These are phyloP conservation scores for Rhynchospora tenuis DNA, from an alignment of 176 grass and related monocot genomes.

Conservation along the genomic window DNA sequence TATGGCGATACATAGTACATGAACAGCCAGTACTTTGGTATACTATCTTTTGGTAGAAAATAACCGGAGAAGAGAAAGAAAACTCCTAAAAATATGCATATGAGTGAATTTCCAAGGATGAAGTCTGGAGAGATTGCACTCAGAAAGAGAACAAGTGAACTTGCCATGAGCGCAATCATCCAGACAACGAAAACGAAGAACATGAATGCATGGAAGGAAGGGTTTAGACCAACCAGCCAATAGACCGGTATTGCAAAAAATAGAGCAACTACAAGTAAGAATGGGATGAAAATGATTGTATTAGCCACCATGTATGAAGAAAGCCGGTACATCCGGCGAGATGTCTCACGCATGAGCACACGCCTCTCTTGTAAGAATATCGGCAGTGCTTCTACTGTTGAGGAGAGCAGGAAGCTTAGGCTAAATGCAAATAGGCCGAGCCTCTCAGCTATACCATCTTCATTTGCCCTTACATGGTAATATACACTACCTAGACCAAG, in stretches of 20 bases:
- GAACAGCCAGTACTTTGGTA: conserved; percentile 82
- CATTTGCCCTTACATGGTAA: conserved; percentile 35
- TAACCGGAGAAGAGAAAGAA: conserved; percentile 99
- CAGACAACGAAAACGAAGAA: conserved; percentile 80
- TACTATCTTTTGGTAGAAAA: conserved; percentile 81
- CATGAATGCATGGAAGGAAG: conserved; percentile 32
- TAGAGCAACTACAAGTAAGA: conserved; percentile 63
- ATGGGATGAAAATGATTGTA: conserved; percentile 70
- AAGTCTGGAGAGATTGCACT: conserved; percentile 72
- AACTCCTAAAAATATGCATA: conserved; percentile 62
- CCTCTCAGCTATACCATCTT: conserved; percentile 50
- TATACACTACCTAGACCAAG: conserved; percentile 81
- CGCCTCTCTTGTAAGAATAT: conserved; percentile 84
- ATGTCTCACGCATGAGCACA: conserved; percentile 79
- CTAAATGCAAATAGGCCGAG: conserved; percentile 93
- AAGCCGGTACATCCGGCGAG: conserved; percentile 58
- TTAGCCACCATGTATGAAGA: conserved; percentile 80
- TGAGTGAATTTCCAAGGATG: conserved; percentile 78
- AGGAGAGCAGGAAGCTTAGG: conserved; percentile 92
- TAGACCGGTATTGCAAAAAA: conserved; percentile 64
- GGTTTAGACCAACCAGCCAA: conserved; percentile 67
- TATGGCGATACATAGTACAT: conserved; percentile 96
- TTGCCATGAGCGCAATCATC: conserved; percentile 85
- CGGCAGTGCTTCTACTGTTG: conserved; percentile 71
- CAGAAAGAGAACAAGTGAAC: conserved; percentile 86